Percentiles rank a stretch among this genome's conserved stretches.
phyloP scores from a whole-genome alignment of 108 stramenopile genomes.

The Nitzschia sp. region DNA sequence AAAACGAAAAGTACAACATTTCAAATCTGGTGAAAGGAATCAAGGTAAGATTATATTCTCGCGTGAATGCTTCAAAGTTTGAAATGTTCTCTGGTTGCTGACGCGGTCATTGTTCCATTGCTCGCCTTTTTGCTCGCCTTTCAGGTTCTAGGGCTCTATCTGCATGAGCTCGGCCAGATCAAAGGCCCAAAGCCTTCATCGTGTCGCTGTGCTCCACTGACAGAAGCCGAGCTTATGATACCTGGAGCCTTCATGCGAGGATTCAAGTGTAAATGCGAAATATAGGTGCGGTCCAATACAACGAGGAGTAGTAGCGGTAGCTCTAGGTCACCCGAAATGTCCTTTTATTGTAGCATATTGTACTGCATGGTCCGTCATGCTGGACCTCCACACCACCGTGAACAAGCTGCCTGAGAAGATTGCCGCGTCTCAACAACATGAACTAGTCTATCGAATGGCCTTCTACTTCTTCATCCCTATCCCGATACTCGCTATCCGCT shows the following conservation, averaged over 20 bases:
- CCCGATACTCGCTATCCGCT: no score
- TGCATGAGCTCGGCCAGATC: slow-evolving; percentile 73
- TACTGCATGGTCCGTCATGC: no score
- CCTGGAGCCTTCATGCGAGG: slow-evolving; percentile 76
- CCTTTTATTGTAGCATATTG: no score
- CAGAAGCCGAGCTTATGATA: slow-evolving; percentile 71
- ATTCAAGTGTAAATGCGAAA: slow-evolving; percentile 81
- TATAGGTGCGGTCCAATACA: no score
- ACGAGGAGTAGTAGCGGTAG: no score
- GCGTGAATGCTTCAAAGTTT: background rate
- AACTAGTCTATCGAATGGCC: no score
- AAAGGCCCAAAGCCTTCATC: slow-evolving; percentile 73
- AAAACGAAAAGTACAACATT: slow-evolving; percentile 85
- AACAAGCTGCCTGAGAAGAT: no score
- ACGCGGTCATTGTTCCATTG: background rate
- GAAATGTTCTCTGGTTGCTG: background rate
- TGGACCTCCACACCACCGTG: no score
- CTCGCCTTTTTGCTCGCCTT: no score
- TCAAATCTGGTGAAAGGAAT: slow-evolving; percentile 72
- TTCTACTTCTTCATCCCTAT: no score
- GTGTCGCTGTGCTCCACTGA: slow-evolving; percentile 73
- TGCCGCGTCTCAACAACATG: no score
- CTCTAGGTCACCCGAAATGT: no score
- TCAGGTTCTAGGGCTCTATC: slow-evolving; percentile 68
- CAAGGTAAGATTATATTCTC: slow-evolving; percentile 46